A percentile compares a stretch with the other conserved stretches of the same genome.
Evolutionary conservation across 1,139 yeast genomes (phyloP).

Genomic region (Arxiozyma heterogenica): DNA sequence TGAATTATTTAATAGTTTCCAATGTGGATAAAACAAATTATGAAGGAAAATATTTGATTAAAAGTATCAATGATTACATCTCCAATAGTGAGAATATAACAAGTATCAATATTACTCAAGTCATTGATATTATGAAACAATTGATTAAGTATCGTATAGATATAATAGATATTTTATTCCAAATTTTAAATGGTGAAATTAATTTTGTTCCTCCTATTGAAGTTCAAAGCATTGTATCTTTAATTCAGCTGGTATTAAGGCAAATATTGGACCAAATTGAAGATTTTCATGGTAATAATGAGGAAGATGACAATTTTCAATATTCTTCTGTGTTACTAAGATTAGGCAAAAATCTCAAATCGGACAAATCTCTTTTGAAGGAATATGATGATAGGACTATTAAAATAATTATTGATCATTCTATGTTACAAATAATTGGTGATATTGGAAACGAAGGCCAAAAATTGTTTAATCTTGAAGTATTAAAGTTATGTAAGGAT

Average conservation of each 20-base stretch:
- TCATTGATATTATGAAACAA: not conserved
- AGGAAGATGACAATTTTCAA: not conserved
- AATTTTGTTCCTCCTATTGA: not conserved
- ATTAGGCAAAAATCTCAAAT: constrained; percentile 6
- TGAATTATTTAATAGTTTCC: not conserved
- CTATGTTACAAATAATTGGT: not conserved
- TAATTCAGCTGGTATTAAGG: not conserved
- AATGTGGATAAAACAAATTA: not conserved
- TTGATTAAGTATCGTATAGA: not conserved
- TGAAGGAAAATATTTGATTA: not conserved
- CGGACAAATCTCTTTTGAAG: not conserved
- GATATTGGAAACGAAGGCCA: not conserved
- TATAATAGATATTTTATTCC: not conserved
- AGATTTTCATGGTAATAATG: not conserved
- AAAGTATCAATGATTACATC: not conserved
- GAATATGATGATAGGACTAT: not conserved
- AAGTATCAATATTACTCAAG: not conserved
- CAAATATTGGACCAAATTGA: not conserved
- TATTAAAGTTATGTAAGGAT: not conserved
- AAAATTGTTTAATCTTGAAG: not conserved
- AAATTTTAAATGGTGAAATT: not conserved
- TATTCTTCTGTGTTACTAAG: not conserved
- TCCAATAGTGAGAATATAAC: not conserved
- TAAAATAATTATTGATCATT: not conserved
- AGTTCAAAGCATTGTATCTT: not conserved